These are phyloP conservation scores for Parathielavia hyrcaniae DNA, from an alignment of 495 filamentous ascomycete species.

Conservation along the genomic window DNA sequence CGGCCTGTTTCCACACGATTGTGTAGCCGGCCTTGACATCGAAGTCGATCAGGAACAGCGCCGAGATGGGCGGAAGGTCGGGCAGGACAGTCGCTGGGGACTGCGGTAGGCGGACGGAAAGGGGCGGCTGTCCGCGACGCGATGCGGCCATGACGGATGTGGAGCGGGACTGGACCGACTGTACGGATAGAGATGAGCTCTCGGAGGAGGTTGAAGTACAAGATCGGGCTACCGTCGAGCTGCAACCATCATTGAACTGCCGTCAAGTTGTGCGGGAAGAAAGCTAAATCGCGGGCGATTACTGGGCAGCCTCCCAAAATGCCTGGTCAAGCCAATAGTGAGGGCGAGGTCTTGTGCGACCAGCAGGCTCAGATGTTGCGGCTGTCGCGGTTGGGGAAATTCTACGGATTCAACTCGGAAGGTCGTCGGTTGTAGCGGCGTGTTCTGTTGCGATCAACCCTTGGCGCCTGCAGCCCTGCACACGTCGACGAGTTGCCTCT, in stretches of 20 bases:
- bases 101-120: slow-evolving; percentile 42
- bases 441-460: too few species aligned
- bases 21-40: slow-evolving; percentile 82
- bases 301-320: neutral
- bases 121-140: slow-evolving; percentile 46
- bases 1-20: slow-evolving; percentile 75
- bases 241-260: neutral
- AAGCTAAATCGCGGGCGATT: neutral
- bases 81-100: slow-evolving; percentile 32
- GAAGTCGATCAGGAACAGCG: slow-evolving; percentile 81
- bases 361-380: neutral
- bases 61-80: slow-evolving; percentile 66
- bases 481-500: too few species aligned
- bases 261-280: neutral
- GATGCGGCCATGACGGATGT: slow-evolving; percentile 43
- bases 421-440: too few species aligned
- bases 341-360: neutral
- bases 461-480: too few species aligned
- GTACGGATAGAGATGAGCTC: neutral
- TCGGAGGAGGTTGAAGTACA: neutral
- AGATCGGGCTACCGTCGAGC: neutral
- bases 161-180: neutral
- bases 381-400: neutral
- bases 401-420: neutral
- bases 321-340: neutral